phyloP scores from a whole-genome alignment of 768 basidiomycete genomes.

The Psilocybe tampanensis region DNA sequence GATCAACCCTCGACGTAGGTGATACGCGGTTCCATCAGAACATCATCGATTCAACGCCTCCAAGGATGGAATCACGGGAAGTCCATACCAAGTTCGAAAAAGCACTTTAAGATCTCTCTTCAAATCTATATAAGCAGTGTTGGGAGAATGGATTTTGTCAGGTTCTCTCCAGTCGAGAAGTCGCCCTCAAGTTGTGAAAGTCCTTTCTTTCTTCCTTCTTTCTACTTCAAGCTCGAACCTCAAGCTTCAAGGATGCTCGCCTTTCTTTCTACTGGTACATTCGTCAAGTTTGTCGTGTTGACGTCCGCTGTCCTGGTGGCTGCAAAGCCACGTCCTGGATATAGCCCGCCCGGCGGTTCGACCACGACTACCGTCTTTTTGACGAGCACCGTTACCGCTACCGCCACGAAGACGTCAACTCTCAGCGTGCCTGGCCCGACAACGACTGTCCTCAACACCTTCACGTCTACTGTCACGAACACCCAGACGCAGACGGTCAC shows the following conservation, averaged over 20 bases:
- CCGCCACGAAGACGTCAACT: constrained; percentile 15
- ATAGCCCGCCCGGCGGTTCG: constrained; percentile 3
- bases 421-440: constrained; percentile 4
- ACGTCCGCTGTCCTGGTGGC: constrained; percentile 28
- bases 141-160: too few relatives aligned
- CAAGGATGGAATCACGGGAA: too few relatives aligned
- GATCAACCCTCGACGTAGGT: background rate
- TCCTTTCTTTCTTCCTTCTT: too few relatives aligned
- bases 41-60: too few relatives aligned
- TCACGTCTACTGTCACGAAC: background rate
- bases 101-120: too few relatives aligned
- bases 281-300: constrained; percentile 18
- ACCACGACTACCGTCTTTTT: constrained; percentile 11
- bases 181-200: too few relatives aligned
- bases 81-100: too few relatives aligned
- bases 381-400: constrained; percentile 15
- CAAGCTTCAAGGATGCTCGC: constrained; percentile 22
- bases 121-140: too few relatives aligned
- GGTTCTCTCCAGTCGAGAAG: too few relatives aligned
- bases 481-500: constrained; percentile 1
- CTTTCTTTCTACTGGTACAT: constrained; percentile 12
- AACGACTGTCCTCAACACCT: constrained; percentile 5
- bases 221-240: too few relatives aligned
- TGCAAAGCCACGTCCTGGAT: constrained; percentile 23
- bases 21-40: background rate